Base-by-base conservation (phyloP, 805 yeast genomes). In the Candida quercuum region DNA sequence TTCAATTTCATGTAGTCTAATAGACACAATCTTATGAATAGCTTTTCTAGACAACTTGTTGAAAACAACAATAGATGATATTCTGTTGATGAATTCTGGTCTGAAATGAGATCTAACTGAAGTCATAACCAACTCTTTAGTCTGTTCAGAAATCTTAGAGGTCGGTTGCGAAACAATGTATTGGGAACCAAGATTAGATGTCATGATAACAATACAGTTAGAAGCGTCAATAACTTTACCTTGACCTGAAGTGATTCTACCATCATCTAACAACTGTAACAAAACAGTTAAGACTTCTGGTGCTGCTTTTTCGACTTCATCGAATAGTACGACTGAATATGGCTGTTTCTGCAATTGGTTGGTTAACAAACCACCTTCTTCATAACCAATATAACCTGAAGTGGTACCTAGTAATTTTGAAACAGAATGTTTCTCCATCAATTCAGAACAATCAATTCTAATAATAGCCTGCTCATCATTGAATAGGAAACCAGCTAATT, bases 281-380 rank as follows among this genome's bases (percentile, higher is more conserved):
- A 93, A 70, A 16, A 93, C 83, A 8, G 96, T 93, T 57, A 91
- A 70, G 2, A 93, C 99, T 60, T 91, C 98, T 2, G 99, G 99
- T 6, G 96, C 96, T 14, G 99, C 99, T 64, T 93, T 93, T 59
- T 93, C 99, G 39, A 93, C 96, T 67, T 93, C 99, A 64, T 93
- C 99, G 56, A 93, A 93, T 44, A 93, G 71, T 28, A 93, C 73
- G n/a, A 93, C 99, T 6, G 97, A 86, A 66, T 93, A 93, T 39
- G 99, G 99, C 44, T 83, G 81, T 56, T 96, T 76, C 43, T 86
- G 74, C 39, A 93, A 71, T 47, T 93, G 95, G 54, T 93, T 95
- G 6, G 99, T 93, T 49, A 93, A 72, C 51, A 91, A 76, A 48
- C 99, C 99, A 60, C 99, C 99, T 61, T 93, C 96, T 59, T 89